Conservation (phyloP, 352 stramenopile species). For the Globisporangium paroecandrum region DNA sequence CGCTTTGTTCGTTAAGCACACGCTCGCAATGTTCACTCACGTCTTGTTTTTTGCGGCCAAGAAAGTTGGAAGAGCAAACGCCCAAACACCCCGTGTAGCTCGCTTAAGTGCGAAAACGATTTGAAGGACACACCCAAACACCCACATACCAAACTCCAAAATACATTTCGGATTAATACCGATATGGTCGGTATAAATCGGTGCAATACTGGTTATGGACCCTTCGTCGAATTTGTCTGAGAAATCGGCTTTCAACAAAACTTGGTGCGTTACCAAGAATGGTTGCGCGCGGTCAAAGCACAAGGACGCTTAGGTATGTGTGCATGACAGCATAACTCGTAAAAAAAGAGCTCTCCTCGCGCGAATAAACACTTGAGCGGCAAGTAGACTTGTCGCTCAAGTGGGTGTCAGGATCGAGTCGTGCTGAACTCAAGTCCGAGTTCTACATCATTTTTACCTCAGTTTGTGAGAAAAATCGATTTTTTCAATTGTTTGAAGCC, state of each 20-base stretch:
- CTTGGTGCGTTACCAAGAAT: no score
- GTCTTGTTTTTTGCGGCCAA: conserved; percentile 14
- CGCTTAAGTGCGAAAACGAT: neutral
- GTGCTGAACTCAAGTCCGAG: neutral
- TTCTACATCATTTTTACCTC: neutral
- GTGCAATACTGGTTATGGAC: no score
- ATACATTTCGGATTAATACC: no score
- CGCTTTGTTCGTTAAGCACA: neutral
- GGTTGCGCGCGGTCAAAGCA: no score
- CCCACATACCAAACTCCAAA: neutral
- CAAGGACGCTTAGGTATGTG: no score
- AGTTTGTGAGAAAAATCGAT: neutral
- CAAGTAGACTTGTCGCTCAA: neutral
- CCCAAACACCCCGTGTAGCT: neutral
- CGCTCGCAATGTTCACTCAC: conserved; percentile 1
- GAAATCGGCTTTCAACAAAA: no score
- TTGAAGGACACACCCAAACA: neutral
- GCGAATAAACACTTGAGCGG: neutral
- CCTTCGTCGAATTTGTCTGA: no score
- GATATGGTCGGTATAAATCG: neutral
- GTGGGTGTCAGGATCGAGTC: neutral
- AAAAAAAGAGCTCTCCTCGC: no score
- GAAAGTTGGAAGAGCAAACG: neutral
- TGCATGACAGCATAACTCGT: no score
- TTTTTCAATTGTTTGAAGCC: neutral